Conservation (phyloP, 768 basidiomycete species). For the Tephrocybe rancida region DNA sequence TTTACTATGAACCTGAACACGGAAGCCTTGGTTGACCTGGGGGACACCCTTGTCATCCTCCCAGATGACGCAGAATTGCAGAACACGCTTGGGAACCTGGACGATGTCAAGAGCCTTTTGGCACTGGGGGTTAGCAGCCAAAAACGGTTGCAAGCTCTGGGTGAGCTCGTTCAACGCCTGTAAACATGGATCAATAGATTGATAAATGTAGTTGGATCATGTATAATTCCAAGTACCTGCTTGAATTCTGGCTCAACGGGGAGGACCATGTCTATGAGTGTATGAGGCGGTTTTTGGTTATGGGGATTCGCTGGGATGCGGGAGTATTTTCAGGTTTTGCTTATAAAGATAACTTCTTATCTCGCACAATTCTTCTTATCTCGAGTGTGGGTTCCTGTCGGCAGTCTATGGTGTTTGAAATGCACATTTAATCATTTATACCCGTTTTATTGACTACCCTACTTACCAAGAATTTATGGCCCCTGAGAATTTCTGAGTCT, state of each 20-base stretch:
- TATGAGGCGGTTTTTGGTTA: conserved; percentile 20
- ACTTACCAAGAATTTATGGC: too few species aligned
- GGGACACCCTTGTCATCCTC: conserved; percentile 67
- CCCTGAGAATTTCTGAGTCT: too few species aligned
- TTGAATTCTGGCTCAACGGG: conserved; percentile 72
- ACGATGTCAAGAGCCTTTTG: conserved; percentile 67
- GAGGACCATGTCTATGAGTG: conserved; percentile 35
- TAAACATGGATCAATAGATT: conserved; percentile 36
- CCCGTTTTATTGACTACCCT: too few species aligned
- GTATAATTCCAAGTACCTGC: conserved; percentile 57
- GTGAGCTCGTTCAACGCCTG: conserved; percentile 70
- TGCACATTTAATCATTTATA: too few species aligned
- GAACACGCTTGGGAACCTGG: conserved; percentile 54
- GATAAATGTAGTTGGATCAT: conserved; percentile 20
- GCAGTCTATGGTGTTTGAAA: too few species aligned
- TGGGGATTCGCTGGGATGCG: conserved; percentile 11
- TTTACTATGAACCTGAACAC: conserved; percentile 57
- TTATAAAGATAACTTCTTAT: conserved; percentile 6
- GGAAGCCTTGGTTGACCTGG: conserved; percentile 74
- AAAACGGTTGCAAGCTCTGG: conserved; percentile 62
- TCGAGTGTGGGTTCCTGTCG: conserved; percentile 11
- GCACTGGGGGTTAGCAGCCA: conserved; percentile 68
- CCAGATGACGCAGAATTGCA: conserved; percentile 79
- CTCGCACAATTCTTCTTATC: too few species aligned
- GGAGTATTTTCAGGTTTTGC: neutral